A percentile compares a stretch with the other conserved stretches of the same genome.
phyloP scores from a whole-genome alignment of 2,329 filamentous ascomycete species.

The Aschersonia sp. region DNA sequence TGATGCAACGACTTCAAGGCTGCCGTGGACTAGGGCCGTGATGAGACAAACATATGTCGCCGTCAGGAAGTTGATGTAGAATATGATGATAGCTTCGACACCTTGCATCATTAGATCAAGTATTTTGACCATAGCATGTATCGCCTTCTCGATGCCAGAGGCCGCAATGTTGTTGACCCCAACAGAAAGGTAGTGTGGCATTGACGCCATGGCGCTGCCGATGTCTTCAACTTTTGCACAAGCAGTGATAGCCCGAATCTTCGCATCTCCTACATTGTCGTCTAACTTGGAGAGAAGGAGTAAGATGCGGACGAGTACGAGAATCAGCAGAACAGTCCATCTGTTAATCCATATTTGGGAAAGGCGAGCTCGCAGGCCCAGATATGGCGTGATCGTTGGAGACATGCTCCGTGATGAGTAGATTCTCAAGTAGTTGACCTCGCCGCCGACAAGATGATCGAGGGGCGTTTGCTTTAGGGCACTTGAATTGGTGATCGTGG shows the following conservation, averaged over 20 bases:
- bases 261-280: conserved; percentile 60
- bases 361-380: conserved; percentile 75
- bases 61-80: conserved; percentile 83
- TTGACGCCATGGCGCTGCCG: conserved; percentile 91
- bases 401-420: background rate
- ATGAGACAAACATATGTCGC: conserved; percentile 85
- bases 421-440: background rate
- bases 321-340: conserved; percentile 82
- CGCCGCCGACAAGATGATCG: background rate
- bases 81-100: conserved; percentile 77
- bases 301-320: conserved; percentile 71
- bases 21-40: conserved; percentile 67
- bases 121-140: conserved; percentile 67
- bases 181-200: conserved; percentile 86
- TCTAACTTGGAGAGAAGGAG: conserved; percentile 62
- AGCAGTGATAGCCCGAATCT: conserved; percentile 69
- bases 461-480: background rate
- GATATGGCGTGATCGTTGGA: conserved; percentile 55
- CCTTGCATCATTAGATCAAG: conserved; percentile 67
- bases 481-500: too few species aligned
- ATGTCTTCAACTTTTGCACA: conserved; percentile 88
- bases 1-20: conserved; percentile 51
- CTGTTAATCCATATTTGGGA: conserved; percentile 97
- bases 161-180: conserved; percentile 83
- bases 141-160: conserved; percentile 62